Percentiles rank a stretch among this genome's conserved stretches.
Evolutionary conservation across 805 yeast species (phyloP).

Genomic region (Nakazawaea populi): DNA sequence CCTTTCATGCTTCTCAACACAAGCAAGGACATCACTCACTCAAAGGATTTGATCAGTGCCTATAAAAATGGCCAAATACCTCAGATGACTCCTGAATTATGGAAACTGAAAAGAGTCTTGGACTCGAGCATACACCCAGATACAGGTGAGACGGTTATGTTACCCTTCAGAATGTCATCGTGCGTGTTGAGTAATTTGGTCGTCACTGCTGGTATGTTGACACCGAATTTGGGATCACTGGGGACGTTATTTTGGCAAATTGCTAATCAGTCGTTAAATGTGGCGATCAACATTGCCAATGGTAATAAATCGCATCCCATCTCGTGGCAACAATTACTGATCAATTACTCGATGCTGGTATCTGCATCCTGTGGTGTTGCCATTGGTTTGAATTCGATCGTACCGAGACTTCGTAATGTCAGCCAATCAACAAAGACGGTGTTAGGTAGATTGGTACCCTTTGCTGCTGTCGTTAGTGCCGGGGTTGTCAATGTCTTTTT

Average conservation of each 20-base stretch:
- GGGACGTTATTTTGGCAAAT: constrained; percentile 98
- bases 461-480: constrained; percentile 97
- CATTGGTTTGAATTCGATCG: constrained; percentile 82
- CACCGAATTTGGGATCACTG: constrained; percentile 82
- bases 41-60: constrained; percentile 62
- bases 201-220: constrained; percentile 96
- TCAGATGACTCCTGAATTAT: constrained; percentile 70
- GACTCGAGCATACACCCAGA: constrained; percentile 97
- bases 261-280: constrained; percentile 94
- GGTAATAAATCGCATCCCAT: constrained; percentile 94
- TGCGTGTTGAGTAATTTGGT: constrained; percentile 90
- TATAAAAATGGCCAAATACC: constrained; percentile 64
- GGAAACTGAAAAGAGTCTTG: constrained; percentile 82
- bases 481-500: constrained; percentile 94
- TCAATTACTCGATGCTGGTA: constrained; percentile 84
- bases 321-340: constrained; percentile 67
- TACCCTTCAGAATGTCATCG: constrained; percentile 97
- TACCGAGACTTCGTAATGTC: constrained; percentile 76
- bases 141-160: constrained; percentile 84
- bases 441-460: constrained; percentile 86
- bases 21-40: constrained; percentile 49
- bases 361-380: constrained; percentile 95
- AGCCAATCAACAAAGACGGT: constrained; percentile 64
- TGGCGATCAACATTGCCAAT: constrained; percentile 93
- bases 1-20: constrained; percentile 85